Evolutionary conservation across 2,329 filamentous ascomycete species (phyloP), one percentile per base, ranked within the genome.

Genomic region (Tolypocladium inflatum): DNA sequence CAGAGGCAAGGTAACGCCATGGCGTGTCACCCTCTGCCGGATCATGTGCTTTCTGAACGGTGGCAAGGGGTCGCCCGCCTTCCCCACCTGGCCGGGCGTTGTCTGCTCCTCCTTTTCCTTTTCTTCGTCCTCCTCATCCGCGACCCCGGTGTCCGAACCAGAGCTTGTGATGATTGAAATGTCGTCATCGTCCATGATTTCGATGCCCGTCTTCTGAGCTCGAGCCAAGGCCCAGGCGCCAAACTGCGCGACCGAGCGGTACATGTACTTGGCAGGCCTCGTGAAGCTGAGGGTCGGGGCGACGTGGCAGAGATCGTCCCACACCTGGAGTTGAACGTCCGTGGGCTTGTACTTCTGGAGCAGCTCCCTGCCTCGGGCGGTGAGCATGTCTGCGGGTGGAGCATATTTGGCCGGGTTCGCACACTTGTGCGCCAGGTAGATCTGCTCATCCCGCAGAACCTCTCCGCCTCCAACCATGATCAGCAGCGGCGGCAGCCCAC

Each of bases 251-350:
- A 97, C 85, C 1, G 90, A 90, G 54, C 93, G 84, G 70, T 91
- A 97, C 91, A 97, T 97, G 74, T 89, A 89, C 71, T 97, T 97
- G 52, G 93, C 94, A 0, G 94, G 94, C n/a, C 87, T 83, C 0
- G 93, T 97, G 70, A 96, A 97, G 66, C 90, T 96, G n/a, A 97
- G 79, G 0, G 92, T 97, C 1, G 93, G 90, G 0, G 88, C 87
- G 7, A 96, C 92, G 68, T 97, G 93, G 66, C 94, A 97, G 3
- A 97, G 77, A 65, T 96, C 89, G 59, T 97, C 93, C 92, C 93
- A 97, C 1, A 97, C 87, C 70, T 97, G 94, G 2, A 99, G 80
- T 69, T 97, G 91, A 0, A 97, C 93, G 65, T 96, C 84, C 0
- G 94, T 99, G 0, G 91, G 90, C 58, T 85, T 84, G 71, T 90